Evolutionary conservation across 495 filamentous ascomycete species (phyloP).

Genomic region (Tuber melanosporum): DNA sequence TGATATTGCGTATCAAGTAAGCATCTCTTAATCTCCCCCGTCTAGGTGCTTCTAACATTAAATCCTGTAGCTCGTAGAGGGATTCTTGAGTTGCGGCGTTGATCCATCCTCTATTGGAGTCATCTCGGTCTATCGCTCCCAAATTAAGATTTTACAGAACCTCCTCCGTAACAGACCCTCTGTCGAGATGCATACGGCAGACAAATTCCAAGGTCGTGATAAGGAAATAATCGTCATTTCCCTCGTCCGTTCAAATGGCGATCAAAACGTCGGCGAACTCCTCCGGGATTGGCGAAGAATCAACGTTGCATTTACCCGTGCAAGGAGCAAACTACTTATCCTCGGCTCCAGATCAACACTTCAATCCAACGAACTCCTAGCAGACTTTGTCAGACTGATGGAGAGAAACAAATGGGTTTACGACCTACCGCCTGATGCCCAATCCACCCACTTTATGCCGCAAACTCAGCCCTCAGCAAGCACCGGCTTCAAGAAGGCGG

Average conservation of each 20-base stretch:
- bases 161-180: slow-evolving; percentile 50
- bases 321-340: slow-evolving; percentile 81
- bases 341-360: slow-evolving; percentile 75
- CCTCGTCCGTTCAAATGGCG: slow-evolving; percentile 78
- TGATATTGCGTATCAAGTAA: slow-evolving; percentile 48
- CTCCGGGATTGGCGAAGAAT: slow-evolving; percentile 87
- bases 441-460: slow-evolving; percentile 63
- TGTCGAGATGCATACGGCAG: slow-evolving; percentile 92
- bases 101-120: slow-evolving; percentile 76
- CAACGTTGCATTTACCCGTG: slow-evolving; percentile 91
- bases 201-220: slow-evolving; percentile 92
- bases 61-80: slow-evolving; percentile 65
- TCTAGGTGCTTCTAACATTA: neutral
- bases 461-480: slow-evolving; percentile 43
- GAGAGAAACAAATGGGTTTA: slow-evolving; percentile 67
- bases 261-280: slow-evolving; percentile 73
- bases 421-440: slow-evolving; percentile 56
- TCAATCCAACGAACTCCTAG: slow-evolving; percentile 66
- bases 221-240: slow-evolving; percentile 83
- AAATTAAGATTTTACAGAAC: slow-evolving; percentile 55
- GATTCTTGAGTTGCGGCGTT: slow-evolving; percentile 67
- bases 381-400: slow-evolving; percentile 67
- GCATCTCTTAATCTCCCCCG: neutral
- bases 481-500: slow-evolving; percentile 5
- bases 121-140: slow-evolving; percentile 95